Base-by-base conservation (phyloP, 768 basidiomycete species). In the Leccinum sublutescens region DNA sequence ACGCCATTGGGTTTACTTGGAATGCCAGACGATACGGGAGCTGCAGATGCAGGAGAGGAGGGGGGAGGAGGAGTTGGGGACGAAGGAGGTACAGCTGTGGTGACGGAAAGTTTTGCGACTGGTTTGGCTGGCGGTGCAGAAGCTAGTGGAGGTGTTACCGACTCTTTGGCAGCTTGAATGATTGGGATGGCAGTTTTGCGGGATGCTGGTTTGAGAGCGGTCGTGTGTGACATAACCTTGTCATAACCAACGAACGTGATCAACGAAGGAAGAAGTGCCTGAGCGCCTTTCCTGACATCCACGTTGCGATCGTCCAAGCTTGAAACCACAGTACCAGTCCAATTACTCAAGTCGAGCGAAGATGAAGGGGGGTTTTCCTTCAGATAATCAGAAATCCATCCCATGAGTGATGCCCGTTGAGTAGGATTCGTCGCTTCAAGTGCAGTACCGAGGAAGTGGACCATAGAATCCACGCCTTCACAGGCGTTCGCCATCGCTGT, bases 221-320 rank as follows among this genome's bases (percentile, higher is more conserved):
- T 86, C 11, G 94, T 90, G 74, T 94, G 88, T 36, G 91, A 86
- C 79, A 97, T 79, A 52, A 98, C 87, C 66, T 85, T 85, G 63
- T 94, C 91, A 68, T 85, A 93, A 5, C 97, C 94, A 33, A 85
- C 86, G 50, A 74, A 85, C 3, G 80, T 75, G 52, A 98, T 87
- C 57, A 99, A 73, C 48, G 78, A 75, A 0, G 94, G 93, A 14
- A 99, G 74, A 29, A 98, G 71, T 2, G 86, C 86, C 64, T 92
- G 89, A 5, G 95, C 93, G 14, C 86, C 87, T 74, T 98, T 98
- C 57, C 97, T 85, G 21, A 98, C 91, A 70, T 99, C 97, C 11
- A 82, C 82, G 67, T 78, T 96, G 31, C 94, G 85, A 72, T 99
- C 97, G 68, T 99, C 97, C 34, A 99, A 81, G 61, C 85, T 94